Percentiles rank a stretch among this genome's conserved stretches.
These are phyloP conservation scores for Vigna radiata DNA, from an alignment of 306 rosid species.

Conservation along the genomic window DNA sequence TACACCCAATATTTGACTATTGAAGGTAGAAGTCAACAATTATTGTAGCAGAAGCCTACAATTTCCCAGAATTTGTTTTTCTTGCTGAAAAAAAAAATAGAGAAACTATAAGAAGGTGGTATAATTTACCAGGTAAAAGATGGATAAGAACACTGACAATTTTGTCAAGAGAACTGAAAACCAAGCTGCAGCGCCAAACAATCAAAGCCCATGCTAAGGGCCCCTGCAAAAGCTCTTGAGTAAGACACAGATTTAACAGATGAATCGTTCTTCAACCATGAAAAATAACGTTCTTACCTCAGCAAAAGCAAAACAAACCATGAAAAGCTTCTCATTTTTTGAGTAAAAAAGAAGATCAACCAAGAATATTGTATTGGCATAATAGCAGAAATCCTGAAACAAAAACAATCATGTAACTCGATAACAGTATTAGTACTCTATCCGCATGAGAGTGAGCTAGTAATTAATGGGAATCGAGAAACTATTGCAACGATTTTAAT, in stretches of 20 bases:
- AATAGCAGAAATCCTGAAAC: conserved; percentile 91
- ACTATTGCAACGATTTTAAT: neutral
- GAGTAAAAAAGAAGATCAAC: conserved; percentile 78
- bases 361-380: conserved; percentile 93
- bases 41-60: neutral
- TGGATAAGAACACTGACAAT: conserved; percentile 94
- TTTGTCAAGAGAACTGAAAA: conserved; percentile 89
- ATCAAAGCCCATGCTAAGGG: conserved; percentile 98
- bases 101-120: conserved; percentile 17
- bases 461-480: conserved; percentile 31
- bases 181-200: conserved; percentile 99
- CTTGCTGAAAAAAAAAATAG: neutral
- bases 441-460: neutral
- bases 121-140: conserved; percentile 82
- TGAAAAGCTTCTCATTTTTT: conserved; percentile 84
- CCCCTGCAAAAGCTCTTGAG: conserved; percentile 66
- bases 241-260: conserved; percentile 40
- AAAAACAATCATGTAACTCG: conserved; percentile 43
- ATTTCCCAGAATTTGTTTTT: neutral
- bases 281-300: conserved; percentile 67
- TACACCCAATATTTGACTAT: conserved; percentile 8
- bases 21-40: conserved; percentile 7
- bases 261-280: conserved; percentile 25
- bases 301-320: conserved; percentile 95
- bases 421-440: neutral